Evolutionary conservation across 106 monocot genomes (phyloP), one percentile per base, ranked within the genome.

Genomic region (Agapanthus africanus): DNA sequence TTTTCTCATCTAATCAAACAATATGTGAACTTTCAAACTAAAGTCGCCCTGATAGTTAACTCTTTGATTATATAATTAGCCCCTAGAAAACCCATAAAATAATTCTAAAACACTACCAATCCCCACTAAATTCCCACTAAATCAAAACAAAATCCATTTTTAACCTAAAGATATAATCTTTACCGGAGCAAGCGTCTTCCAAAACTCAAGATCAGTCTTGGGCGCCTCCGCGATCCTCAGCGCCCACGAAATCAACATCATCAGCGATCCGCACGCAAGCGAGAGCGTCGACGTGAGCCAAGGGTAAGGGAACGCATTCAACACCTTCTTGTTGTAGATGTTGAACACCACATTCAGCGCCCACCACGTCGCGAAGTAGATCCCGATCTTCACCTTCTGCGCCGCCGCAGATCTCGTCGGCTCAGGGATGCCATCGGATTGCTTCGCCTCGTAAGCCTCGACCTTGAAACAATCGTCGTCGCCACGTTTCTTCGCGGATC

Each of bases 291-390:
- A 77, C 16, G 77, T 77, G 52, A 77, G 56, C 77, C 95, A 95
- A 7, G 95, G 95, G 76, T 72, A 95, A 0, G 95, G 95, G 66
- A 86, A 95, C 2, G 86, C 95, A 50, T 95, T 95, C 14, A 95
- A 73, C 16, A 95, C 95, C 80, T 95, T 95, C 80, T 95, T 95
- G 77, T 95, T 95, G 74, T 95, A 95, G 36, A 95, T 95, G 54
- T 95, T 95, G 81, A 95, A 95, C 14, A 95, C 91, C 23, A 95
- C 95, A 49, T 95, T 95, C 51, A 95, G 67, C 25, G 95, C 83
- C 95, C 95, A 95, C 95, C 95, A 95, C 18, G 84, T 91, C 40
- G 86, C 95, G 32, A 95, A 95, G 70, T 95, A 95, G 31, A 88
- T 67, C 61, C 86, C 88, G 66, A 95, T 95, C 74, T 91, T 95